Conservation (phyloP, 2,329 filamentous ascomycete genomes). For the Monosporascus sp. region DNA sequence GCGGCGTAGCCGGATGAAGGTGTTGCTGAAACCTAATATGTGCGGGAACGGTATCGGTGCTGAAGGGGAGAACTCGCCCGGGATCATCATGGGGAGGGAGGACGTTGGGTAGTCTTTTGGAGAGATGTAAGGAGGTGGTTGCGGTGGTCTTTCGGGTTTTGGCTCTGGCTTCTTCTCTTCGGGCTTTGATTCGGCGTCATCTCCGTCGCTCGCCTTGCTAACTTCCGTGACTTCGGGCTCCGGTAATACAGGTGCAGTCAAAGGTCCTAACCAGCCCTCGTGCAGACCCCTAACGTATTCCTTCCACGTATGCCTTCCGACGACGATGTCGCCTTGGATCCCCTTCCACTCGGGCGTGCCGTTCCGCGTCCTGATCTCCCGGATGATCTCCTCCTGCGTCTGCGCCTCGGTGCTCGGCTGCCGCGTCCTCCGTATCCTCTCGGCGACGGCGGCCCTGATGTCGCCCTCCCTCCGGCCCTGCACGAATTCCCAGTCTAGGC, state of each 20-base stretch:
- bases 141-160: slow-evolving; percentile 53
- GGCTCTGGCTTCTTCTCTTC: slow-evolving; percentile 44
- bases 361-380: slow-evolving; percentile 57
- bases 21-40: slow-evolving; percentile 87
- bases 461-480: slow-evolving; percentile 93
- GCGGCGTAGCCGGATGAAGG: slow-evolving; percentile 76
- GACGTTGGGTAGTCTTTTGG: slow-evolving; percentile 66
- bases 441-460: slow-evolving; percentile 77
- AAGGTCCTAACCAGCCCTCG: slow-evolving; percentile 90
- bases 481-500: slow-evolving; percentile 92
- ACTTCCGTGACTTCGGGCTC: slow-evolving; percentile 13
- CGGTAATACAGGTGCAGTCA: slow-evolving; percentile 53
- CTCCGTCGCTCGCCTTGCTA: slow-evolving; percentile 14
- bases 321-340: slow-evolving; percentile 75
- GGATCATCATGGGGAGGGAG: slow-evolving; percentile 58
- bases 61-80: slow-evolving; percentile 67
- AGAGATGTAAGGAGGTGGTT: slow-evolving; percentile 68
- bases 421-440: slow-evolving; percentile 72
- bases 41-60: slow-evolving; percentile 76
- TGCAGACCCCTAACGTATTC: slow-evolving; percentile 91
- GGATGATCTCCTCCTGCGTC: slow-evolving; percentile 55
- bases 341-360: slow-evolving; percentile 69
- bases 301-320: slow-evolving; percentile 94
- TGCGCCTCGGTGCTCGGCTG: slow-evolving; percentile 47
- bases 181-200: slow-evolving; percentile 32